phyloP scores from a whole-genome alignment of 2,329 filamentous ascomycete species.

The Xylariaceae sp. region DNA sequence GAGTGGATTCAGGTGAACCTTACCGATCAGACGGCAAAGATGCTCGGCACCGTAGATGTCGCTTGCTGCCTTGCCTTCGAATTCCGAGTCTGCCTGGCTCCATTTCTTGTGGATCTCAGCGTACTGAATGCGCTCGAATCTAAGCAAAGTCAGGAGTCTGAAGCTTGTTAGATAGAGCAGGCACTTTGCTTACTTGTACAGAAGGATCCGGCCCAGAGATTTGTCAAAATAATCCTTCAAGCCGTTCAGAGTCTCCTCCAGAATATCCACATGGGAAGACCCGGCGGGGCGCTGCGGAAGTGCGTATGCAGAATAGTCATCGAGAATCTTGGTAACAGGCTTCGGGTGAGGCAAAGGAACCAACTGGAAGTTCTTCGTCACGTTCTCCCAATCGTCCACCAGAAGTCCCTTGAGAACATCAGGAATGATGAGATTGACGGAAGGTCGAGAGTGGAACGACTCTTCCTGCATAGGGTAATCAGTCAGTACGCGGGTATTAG shows the following conservation, averaged over 20 bases:
- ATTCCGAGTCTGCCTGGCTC: conserved; percentile 57
- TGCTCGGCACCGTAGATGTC: conserved; percentile 95
- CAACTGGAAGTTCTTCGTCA: conserved; percentile 91
- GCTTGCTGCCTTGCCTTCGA: conserved; percentile 65
- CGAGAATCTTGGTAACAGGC: conserved; percentile 72
- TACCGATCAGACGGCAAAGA: conserved; percentile 83
- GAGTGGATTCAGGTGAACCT: conserved; percentile 25
- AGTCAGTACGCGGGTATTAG: too few relatives aligned
- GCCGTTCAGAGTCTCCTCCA: conserved; percentile 84
- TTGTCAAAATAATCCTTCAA: conserved; percentile 94
- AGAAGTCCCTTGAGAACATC: conserved; percentile 88
- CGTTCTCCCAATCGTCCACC: conserved; percentile 98
- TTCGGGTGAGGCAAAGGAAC: conserved; percentile 76
- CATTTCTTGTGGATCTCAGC: conserved; percentile 70
- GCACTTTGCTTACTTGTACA: conserved; percentile 63
- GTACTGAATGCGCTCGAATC: conserved; percentile 89
- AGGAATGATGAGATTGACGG: conserved; percentile 80
- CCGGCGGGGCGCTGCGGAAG: conserved; percentile 60
- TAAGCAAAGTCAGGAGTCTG: conserved; percentile 34
- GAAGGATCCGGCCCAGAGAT: conserved; percentile 77
- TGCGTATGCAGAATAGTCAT: conserved; percentile 74
- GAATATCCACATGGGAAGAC: conserved; percentile 73
- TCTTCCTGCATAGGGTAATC: conserved; percentile 65
- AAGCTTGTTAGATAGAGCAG: background rate
- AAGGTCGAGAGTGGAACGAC: conserved; percentile 74